Evolutionary conservation across 306 rosid species (phyloP).

Genomic region (Luffa aegyptiaca): DNA sequence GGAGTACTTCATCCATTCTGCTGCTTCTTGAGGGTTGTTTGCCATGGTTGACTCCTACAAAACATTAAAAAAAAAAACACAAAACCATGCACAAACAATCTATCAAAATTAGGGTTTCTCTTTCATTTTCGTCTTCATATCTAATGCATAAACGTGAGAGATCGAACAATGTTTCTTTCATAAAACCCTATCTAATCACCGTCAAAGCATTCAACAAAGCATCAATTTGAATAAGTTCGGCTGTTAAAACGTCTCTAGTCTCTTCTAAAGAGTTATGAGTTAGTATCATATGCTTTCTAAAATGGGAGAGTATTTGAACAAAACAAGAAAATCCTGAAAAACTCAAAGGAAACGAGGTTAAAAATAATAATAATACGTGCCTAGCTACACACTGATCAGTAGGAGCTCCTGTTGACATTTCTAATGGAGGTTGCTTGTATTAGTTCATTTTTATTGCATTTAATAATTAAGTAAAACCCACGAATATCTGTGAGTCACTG

Average conservation of each 20-base stretch:
- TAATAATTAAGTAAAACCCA: too few relatives aligned
- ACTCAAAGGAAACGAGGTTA: too few relatives aligned
- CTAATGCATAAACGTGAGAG: too few relatives aligned
- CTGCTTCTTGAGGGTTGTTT: conserved; percentile 77
- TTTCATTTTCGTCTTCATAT: background rate
- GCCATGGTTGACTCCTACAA: conserved; percentile 60
- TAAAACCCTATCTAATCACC: too few relatives aligned
- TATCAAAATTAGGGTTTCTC: background rate
- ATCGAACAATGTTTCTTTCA: too few relatives aligned
- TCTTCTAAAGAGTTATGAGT: background rate
- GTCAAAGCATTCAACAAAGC: too few relatives aligned
- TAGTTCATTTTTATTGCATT: too few relatives aligned
- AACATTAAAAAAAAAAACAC: background rate
- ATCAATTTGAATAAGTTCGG: too few relatives aligned
- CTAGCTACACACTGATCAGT: background rate
- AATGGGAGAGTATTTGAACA: too few relatives aligned
- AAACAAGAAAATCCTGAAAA: too few relatives aligned
- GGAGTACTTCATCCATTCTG: conserved; percentile 95
- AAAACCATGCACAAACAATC: background rate
- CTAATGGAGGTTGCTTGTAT: background rate
- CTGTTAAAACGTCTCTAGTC: background rate
- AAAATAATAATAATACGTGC: background rate
- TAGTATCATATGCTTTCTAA: background rate
- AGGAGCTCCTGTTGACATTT: background rate
- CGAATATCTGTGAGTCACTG: too few relatives aligned